A percentile compares a stretch with the other conserved stretches of the same genome.
Evolutionary conservation across 176 grass and related monocot species (phyloP).

Genomic region (Musa beccarii): DNA sequence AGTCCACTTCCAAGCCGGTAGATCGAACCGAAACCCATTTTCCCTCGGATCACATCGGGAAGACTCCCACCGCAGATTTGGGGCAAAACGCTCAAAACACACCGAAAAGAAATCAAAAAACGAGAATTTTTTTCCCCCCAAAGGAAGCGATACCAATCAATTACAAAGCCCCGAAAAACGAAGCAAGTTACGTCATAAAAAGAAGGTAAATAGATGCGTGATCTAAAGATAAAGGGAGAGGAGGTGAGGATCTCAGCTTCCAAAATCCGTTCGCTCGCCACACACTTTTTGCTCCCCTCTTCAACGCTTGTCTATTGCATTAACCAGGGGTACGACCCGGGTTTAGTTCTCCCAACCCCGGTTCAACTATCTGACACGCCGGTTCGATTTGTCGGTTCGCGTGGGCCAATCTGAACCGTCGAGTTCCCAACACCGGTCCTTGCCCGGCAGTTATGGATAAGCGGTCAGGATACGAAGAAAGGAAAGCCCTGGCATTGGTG

Average conservation of each 20-base stretch:
- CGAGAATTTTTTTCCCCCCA: background rate
- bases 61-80: background rate
- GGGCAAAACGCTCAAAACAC: background rate
- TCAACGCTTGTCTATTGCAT: background rate
- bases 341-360: background rate
- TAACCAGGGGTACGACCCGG: conserved; percentile 3
- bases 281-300: background rate
- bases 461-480: background rate
- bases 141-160: background rate
- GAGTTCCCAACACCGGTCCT: conserved; percentile 2
- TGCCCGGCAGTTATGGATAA: conserved; percentile 41
- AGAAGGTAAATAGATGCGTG: background rate
- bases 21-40: background rate
- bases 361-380: background rate
- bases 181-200: background rate
- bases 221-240: conserved; percentile 1
- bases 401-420: background rate
- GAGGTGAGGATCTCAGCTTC: background rate
- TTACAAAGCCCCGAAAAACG: background rate
- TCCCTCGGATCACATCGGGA: background rate
- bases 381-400: background rate
- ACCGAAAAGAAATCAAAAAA: background rate
- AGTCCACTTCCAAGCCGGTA: background rate
- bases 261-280: background rate
- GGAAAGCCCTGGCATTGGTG: background rate